Conservation (phyloP, 306 rosid species). For the Trifolium fragiferum region DNA sequence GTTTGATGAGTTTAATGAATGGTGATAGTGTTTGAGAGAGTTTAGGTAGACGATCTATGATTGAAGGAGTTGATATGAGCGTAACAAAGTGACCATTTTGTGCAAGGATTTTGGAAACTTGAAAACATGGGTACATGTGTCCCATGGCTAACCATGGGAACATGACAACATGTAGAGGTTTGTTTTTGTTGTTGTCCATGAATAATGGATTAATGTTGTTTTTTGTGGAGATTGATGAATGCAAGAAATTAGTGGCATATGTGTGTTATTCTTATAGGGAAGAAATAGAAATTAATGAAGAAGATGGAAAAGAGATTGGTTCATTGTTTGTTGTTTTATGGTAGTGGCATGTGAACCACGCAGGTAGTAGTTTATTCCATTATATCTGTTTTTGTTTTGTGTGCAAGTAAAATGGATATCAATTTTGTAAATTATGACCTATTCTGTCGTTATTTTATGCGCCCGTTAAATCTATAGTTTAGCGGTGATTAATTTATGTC, state of each 20-base stretch:
- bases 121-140: constrained; percentile 55
- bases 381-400: too few species aligned
- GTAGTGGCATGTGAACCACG: constrained; percentile 33
- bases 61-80: constrained; percentile 58
- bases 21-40: constrained; percentile 45
- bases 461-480: too few species aligned
- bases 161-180: constrained; percentile 58
- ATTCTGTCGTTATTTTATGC: too few species aligned
- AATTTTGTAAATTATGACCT: too few species aligned
- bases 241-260: background rate
- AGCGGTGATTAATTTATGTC: too few species aligned
- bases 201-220: background rate
- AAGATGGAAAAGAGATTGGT: background rate
- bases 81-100: constrained; percentile 55
- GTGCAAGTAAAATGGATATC: too few species aligned
- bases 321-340: background rate
- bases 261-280: constrained; percentile 3
- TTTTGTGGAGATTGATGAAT: too few species aligned
- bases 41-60: constrained; percentile 59
- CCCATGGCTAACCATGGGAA: constrained; percentile 80
- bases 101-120: constrained; percentile 62
- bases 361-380: background rate
- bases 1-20: constrained; percentile 42
- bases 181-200: constrained; percentile 35
- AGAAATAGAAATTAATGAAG: background rate